Conservation (phyloP, 257 asterid genomes). For the Schizonepeta tenuifolia region DNA sequence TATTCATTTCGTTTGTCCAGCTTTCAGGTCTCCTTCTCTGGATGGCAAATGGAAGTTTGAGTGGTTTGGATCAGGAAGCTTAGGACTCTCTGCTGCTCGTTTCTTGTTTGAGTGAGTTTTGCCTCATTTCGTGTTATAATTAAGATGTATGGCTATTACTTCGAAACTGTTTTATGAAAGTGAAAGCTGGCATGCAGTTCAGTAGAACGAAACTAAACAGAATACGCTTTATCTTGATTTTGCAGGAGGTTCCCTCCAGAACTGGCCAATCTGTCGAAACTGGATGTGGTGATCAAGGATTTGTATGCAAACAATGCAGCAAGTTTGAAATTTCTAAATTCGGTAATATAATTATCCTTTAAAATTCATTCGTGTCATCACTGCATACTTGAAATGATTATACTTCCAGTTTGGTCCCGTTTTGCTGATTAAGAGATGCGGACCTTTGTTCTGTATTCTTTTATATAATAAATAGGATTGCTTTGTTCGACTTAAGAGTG, state of each 20-base stretch:
- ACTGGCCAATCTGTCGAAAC: slow-evolving; percentile 64
- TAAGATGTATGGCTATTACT: neutral
- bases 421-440: neutral
- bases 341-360: slow-evolving; percentile 47
- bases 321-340: slow-evolving; percentile 58
- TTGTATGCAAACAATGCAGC: slow-evolving; percentile 67
- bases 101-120: slow-evolving; percentile 61
- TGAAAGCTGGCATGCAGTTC: neutral
- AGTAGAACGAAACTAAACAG: neutral
- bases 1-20: slow-evolving; percentile 37
- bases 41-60: slow-evolving; percentile 73
- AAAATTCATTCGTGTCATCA: neutral
- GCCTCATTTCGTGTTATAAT: slow-evolving; percentile 7
- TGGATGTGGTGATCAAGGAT: slow-evolving; percentile 82
- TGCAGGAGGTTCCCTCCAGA: slow-evolving; percentile 78
- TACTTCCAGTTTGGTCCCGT: neutral
- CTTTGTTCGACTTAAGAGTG: neutral
- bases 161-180: neutral
- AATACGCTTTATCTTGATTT: slow-evolving; percentile 3
- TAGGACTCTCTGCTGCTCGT: slow-evolving; percentile 60
- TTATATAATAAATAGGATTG: neutral
- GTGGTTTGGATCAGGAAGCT: slow-evolving; percentile 82
- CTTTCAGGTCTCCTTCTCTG: slow-evolving; percentile 63
- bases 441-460: neutral
- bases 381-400: neutral